Percentiles rank a stretch among this genome's conserved stretches.
Evolutionary conservation across 163 green algal species (phyloP).

Genomic region (Scenedesmus sp.): DNA sequence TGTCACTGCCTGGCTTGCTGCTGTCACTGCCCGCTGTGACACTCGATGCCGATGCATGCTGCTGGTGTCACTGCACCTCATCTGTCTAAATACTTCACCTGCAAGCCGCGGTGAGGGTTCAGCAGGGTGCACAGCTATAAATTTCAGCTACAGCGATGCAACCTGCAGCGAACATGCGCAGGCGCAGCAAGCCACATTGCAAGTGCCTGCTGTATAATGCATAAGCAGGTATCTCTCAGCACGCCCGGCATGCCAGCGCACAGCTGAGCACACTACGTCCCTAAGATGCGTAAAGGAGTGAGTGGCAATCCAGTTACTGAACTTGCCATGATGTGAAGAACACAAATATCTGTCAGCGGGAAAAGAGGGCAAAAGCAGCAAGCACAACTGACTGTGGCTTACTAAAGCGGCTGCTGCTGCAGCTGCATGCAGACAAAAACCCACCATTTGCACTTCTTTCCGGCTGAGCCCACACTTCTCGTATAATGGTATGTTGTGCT

Average conservation of each 20-base stretch:
- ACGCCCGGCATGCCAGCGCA: not conserved
- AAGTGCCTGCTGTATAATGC: not conserved
- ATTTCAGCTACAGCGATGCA: not conserved
- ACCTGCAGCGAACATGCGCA: not conserved
- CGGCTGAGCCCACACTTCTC: conserved; percentile 86
- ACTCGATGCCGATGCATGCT: not conserved
- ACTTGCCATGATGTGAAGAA: too few species aligned
- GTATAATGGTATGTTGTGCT: conserved; percentile 93
- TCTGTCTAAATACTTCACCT: conserved; percentile 64
- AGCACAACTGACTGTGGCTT: too few species aligned
- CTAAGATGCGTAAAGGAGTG: too few species aligned
- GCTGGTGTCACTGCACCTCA: conserved; percentile 15
- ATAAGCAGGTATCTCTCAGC: too few species aligned
- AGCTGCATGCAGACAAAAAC: conserved; percentile 9
- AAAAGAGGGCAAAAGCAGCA: too few species aligned
- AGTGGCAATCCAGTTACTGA: too few species aligned
- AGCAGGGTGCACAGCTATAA: not conserved
- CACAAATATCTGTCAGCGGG: too few species aligned
- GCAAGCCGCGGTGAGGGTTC: not conserved
- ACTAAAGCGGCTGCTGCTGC: too few species aligned
- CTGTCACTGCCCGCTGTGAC: not conserved
- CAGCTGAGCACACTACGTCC: too few species aligned
- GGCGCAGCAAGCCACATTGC: not conserved
- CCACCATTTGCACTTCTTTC: conserved; percentile 95
- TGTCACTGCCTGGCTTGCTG: too few species aligned